These are phyloP conservation scores for Leishmania martiniquensis DNA, from an alignment of 208 protist genomes.

Conservation along the genomic window DNA sequence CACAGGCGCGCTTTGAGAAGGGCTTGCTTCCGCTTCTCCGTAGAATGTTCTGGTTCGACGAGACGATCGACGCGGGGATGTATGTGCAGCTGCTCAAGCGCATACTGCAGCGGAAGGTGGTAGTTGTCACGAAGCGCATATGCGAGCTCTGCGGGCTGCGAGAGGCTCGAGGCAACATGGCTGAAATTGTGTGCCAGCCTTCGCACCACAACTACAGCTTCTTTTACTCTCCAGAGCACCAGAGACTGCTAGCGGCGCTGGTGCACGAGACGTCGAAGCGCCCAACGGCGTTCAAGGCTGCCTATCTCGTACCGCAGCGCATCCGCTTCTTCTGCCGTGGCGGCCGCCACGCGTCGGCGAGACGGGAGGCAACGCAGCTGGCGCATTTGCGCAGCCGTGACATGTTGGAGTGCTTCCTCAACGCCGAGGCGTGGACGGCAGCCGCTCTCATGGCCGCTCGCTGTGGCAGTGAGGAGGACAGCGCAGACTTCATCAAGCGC, in stretches of 20 bases:
- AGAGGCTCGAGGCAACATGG: conserved; percentile 38
- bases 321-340: conserved; percentile 23
- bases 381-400: conserved; percentile 12
- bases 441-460: conserved; percentile 27
- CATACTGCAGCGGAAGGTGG: conserved; percentile 24
- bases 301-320: conserved; percentile 28
- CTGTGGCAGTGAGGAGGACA: conserved; percentile 4
- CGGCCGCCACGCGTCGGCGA: conserved; percentile 23
- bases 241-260: conserved; percentile 21
- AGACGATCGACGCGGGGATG: conserved; percentile 4
- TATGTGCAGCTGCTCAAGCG: conserved; percentile 19
- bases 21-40: conserved; percentile 40
- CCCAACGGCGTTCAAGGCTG: conserved; percentile 13
- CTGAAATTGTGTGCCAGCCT: conserved; percentile 33
- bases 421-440: conserved; percentile 26
- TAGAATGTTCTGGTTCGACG: conserved; percentile 42
- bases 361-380: conserved; percentile 20
- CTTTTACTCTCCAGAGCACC: conserved; percentile 21
- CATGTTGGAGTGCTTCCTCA: conserved; percentile 25
- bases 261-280: conserved; percentile 5
- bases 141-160: conserved; percentile 48
- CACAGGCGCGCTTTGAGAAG: conserved; percentile 31
- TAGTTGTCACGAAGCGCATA: conserved; percentile 42
- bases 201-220: conserved; percentile 47
- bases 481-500: conserved; percentile 24